These are phyloP conservation scores for Fusarium circinatum DNA, from an alignment of 2,329 filamentous ascomycete species.

Conservation along the genomic window DNA sequence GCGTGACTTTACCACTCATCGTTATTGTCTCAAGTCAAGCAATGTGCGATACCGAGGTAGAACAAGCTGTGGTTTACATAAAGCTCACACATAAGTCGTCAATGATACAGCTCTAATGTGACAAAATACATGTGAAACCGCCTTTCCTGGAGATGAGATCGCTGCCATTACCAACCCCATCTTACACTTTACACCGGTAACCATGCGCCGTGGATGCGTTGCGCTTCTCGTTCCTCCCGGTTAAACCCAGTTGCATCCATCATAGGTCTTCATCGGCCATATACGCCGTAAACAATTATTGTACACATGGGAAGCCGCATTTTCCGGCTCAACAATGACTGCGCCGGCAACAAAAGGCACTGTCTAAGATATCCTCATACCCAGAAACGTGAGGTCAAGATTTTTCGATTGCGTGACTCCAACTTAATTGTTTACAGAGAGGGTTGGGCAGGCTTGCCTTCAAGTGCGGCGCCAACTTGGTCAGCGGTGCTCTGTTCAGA, in stretches of 20 bases:
- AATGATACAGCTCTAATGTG: slow-evolving; percentile 39
- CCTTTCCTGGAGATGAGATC: slow-evolving; percentile 46
- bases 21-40: neutral
- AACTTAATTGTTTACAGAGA: slow-evolving; percentile 56
- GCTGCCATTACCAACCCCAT: slow-evolving; percentile 40
- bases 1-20: neutral
- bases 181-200: slow-evolving; percentile 45
- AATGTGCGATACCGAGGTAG: neutral
- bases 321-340: slow-evolving; percentile 35
- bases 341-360: slow-evolving; percentile 31
- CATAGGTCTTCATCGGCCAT: slow-evolving; percentile 35
- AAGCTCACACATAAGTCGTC: slow-evolving; percentile 38
- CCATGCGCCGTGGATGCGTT: slow-evolving; percentile 34
- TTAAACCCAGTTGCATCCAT: slow-evolving; percentile 38
- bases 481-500: slow-evolving; percentile 58
- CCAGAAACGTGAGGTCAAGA: slow-evolving; percentile 18
- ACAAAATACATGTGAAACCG: slow-evolving; percentile 44
- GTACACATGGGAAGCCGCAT: slow-evolving; percentile 41
- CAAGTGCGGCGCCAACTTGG: slow-evolving; percentile 61
- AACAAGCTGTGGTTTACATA: neutral
- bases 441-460: slow-evolving; percentile 58
- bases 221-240: slow-evolving; percentile 28
- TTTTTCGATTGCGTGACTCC: slow-evolving; percentile 10
- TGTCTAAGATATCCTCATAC: slow-evolving; percentile 27
- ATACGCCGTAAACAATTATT: slow-evolving; percentile 45